Conservation (phyloP, 371 early-diverging fungal species). For the Saksenaea oblongispora region DNA sequence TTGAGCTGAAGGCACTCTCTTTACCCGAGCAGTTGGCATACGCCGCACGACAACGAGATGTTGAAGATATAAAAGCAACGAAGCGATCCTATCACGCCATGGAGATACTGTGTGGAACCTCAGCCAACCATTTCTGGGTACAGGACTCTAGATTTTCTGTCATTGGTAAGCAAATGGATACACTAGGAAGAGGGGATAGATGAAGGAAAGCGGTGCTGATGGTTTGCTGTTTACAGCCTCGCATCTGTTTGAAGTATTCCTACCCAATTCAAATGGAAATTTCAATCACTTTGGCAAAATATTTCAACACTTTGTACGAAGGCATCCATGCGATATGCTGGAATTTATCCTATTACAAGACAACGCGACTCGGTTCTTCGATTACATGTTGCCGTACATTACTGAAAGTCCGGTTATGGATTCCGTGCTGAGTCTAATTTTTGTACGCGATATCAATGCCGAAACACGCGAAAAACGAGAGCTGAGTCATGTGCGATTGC, state of each 20-base stretch:
- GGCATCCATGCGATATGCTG: constrained; percentile 43
- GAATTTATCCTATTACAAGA: constrained; percentile 28
- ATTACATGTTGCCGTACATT: constrained; percentile 41
- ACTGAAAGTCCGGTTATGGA: constrained; percentile 28
- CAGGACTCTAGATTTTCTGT: constrained; percentile 35
- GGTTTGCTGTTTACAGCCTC: constrained; percentile 12
- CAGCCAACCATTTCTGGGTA: constrained; percentile 43
- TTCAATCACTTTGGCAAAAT: constrained; percentile 46
- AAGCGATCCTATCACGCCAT: constrained; percentile 52
- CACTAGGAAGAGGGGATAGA: not conserved
- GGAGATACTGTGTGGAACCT: constrained; percentile 46
- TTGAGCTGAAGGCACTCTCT: constrained; percentile 5
- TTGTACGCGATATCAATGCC: constrained; percentile 34
- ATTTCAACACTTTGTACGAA: constrained; percentile 39
- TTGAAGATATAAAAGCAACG: constrained; percentile 31
- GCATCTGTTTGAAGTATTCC: constrained; percentile 31
- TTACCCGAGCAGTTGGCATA: constrained; percentile 21
- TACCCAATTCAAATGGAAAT: constrained; percentile 42
- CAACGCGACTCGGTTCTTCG: constrained; percentile 29
- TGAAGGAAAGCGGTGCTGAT: not conserved
- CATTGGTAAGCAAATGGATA: constrained; percentile 27
- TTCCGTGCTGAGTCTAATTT: constrained; percentile 31
- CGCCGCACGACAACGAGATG: constrained; percentile 26
- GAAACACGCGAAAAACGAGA: constrained; percentile 35
- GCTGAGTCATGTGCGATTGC: constrained; percentile 19